These are phyloP conservation scores for Ottelia alismoides DNA, from an alignment of 106 monocot species.

Conservation along the genomic window DNA sequence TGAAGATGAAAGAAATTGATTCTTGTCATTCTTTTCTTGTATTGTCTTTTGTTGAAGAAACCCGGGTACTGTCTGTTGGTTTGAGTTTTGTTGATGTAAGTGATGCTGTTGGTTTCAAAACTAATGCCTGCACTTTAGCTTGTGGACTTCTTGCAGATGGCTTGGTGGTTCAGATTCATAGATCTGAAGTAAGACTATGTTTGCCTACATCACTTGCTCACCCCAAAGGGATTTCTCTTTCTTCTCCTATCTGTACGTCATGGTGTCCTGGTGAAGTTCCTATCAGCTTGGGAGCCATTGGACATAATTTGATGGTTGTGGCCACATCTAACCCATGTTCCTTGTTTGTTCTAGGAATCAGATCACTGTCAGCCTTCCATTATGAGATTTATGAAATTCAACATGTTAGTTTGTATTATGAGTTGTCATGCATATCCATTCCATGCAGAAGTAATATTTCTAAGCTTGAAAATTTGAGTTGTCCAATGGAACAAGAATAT, in stretches of 20 bases:
- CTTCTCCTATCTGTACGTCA: conserved; percentile 52
- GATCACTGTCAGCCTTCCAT: conserved; percentile 25
- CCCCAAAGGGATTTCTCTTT: conserved; percentile 41
- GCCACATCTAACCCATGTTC: conserved; percentile 84
- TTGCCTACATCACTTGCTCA: conserved; percentile 64
- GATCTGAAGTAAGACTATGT: conserved; percentile 65
- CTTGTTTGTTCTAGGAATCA: conserved; percentile 56
- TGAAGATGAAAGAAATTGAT: conserved; percentile 70
- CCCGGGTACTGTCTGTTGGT: conserved; percentile 92
- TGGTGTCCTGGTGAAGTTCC: conserved; percentile 54
- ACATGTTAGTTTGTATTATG: conserved; percentile 40
- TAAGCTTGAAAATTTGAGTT: conserved; percentile 8
- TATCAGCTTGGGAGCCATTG: conserved; percentile 78
- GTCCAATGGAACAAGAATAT: conserved; percentile 15
- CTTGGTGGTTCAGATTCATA: conserved; percentile 82
- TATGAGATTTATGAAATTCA: conserved; percentile 68
- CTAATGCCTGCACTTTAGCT: conserved; percentile 82
- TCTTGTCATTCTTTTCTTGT: conserved; percentile 83
- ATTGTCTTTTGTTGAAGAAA: conserved; percentile 96
- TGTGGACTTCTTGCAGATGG: conserved; percentile 88
- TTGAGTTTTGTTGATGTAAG: conserved; percentile 67
- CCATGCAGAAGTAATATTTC: conserved; percentile 26
- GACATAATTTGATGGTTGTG: conserved; percentile 56
- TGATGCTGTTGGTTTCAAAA: conserved; percentile 70
- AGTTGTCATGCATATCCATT: conserved; percentile 94